phyloP scores from a whole-genome alignment of 768 basidiomycete genomes.

The Terana coerulea region DNA sequence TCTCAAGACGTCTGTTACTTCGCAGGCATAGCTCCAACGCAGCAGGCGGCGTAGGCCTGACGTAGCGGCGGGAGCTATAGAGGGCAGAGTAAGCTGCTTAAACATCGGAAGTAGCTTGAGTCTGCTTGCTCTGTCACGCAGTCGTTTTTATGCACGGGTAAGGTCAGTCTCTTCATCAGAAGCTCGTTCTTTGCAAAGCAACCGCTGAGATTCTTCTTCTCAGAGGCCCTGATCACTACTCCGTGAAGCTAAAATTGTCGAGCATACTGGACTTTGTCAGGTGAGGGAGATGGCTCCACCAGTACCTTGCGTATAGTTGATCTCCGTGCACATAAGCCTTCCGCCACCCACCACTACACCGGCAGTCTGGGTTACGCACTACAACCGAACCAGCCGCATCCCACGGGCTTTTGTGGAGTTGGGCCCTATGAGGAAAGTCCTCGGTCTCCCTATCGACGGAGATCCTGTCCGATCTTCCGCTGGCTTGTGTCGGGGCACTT shows the following conservation, averaged over 20 bases:
- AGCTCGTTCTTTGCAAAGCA: background rate
- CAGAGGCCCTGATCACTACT: background rate
- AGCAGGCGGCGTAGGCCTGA: background rate
- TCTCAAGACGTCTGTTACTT: too few relatives aligned
- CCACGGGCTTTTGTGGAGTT: too few relatives aligned
- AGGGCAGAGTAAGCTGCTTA: background rate
- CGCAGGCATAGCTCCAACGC: background rate
- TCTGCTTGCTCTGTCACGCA: background rate
- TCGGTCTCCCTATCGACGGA: background rate
- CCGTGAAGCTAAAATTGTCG: background rate
- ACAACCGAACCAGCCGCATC: too few relatives aligned
- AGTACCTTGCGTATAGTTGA: background rate
- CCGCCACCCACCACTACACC: too few relatives aligned
- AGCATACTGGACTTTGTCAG: background rate
- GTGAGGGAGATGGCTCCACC: background rate
- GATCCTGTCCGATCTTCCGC: slow-evolving; percentile 1
- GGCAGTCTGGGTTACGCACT: too few relatives aligned
- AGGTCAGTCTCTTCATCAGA: background rate
- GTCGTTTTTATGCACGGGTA: background rate
- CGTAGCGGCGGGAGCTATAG: background rate
- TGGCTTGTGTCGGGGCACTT: background rate
- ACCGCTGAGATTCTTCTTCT: background rate
- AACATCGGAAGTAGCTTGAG: background rate
- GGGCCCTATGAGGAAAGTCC: background rate
- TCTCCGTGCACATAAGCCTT: too few relatives aligned